Conservation (phyloP, 441 rosid species). For the Populus hybrid region DNA sequence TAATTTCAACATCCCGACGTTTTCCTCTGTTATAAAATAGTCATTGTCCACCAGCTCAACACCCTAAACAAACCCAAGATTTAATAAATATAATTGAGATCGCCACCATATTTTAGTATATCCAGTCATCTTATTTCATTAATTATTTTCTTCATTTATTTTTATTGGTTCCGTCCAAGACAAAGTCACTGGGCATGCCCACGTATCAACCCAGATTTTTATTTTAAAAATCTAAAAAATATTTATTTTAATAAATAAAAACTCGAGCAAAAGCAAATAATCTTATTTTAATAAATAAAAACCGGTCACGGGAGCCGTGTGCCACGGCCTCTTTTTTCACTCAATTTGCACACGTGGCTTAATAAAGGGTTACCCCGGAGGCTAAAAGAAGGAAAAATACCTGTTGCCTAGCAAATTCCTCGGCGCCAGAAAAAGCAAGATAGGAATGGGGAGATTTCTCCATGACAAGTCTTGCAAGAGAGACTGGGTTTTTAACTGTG, state of each 20-base stretch:
- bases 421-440: conserved; percentile 84
- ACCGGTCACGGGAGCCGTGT: too few species aligned
- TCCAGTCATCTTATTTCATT: too few species aligned
- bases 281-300: too few species aligned
- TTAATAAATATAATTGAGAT: neutral
- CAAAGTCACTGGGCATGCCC: too few species aligned
- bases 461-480: conserved; percentile 93
- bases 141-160: too few species aligned
- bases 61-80: conserved; percentile 36
- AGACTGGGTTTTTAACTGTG: conserved; percentile 80
- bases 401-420: conserved; percentile 82
- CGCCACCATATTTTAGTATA: too few species aligned
- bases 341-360: neutral
- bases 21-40: conserved; percentile 78
- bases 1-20: conserved; percentile 75
- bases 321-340: neutral
- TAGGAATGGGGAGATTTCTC: conserved; percentile 95
- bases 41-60: conserved; percentile 72
- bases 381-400: conserved; percentile 22
- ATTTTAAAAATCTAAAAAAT: too few species aligned
- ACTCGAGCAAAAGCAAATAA: too few species aligned
- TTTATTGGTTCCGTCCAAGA: too few species aligned
- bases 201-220: too few species aligned
- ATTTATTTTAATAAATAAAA: too few species aligned
- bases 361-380: neutral